These are phyloP conservation scores for Hypoxylon sp. DNA, from an alignment of 2,329 filamentous ascomycete genomes.

Conservation along the genomic window DNA sequence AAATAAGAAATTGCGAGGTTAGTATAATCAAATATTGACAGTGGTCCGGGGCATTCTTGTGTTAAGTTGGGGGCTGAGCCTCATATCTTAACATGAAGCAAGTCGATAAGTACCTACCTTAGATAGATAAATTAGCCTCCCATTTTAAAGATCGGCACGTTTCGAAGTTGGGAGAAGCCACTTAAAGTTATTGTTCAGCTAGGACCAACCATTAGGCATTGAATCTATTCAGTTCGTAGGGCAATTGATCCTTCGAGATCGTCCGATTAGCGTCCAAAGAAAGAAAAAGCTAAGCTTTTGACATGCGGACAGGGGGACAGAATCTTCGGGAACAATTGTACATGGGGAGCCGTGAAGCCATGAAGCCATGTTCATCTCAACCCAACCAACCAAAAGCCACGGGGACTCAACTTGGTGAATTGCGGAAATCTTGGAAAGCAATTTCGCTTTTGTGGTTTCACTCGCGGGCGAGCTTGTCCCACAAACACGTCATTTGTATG, in stretches of 20 bases:
- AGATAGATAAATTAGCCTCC: slow-evolving; percentile 10
- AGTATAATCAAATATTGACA: slow-evolving; percentile 7
- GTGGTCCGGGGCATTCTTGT: slow-evolving; percentile 4
- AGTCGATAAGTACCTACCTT: not conserved
- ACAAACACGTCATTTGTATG: slow-evolving; percentile 38
- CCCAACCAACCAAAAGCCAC: slow-evolving; percentile 6
- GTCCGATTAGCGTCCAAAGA: slow-evolving; percentile 25
- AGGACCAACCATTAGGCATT: slow-evolving; percentile 12
- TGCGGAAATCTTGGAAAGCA: slow-evolving; percentile 25
- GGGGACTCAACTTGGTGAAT: slow-evolving; percentile 8
- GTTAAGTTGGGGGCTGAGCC: slow-evolving; percentile 21
- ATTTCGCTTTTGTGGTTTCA: slow-evolving; percentile 36
- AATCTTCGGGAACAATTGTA: slow-evolving; percentile 22
- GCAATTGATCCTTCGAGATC: slow-evolving; percentile 35
- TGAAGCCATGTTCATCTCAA: slow-evolving; percentile 4
- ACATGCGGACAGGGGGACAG: slow-evolving; percentile 33
- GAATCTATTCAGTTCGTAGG: slow-evolving; percentile 8
- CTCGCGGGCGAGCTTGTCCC: slow-evolving; percentile 21
- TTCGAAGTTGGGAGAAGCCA: slow-evolving; percentile 6
- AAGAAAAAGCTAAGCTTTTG: slow-evolving; percentile 41
- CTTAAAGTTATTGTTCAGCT: not conserved
- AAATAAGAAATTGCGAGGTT: slow-evolving; percentile 20
- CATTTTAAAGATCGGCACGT: slow-evolving; percentile 11
- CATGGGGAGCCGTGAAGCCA: slow-evolving; percentile 17
- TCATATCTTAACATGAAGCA: slow-evolving; percentile 26